phyloP scores from a whole-genome alignment of 1,139 yeast genomes.

The Pichia sp. region DNA sequence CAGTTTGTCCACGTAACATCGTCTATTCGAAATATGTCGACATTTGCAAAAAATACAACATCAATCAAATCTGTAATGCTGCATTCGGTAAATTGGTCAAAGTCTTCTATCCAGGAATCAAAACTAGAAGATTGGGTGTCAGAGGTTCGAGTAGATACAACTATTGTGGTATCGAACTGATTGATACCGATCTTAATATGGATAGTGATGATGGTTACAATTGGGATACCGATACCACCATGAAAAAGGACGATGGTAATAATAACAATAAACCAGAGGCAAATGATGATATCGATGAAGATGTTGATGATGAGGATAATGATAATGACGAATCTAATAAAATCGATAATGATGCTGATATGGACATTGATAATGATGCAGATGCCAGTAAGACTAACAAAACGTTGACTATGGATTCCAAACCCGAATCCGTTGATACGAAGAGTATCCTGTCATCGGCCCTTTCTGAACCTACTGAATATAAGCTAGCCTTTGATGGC shows the following conservation, averaged over 20 bases:
- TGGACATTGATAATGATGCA: not conserved
- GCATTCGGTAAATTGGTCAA: conserved; percentile 84
- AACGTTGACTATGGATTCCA: too few species aligned
- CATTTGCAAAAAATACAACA: conserved; percentile 61
- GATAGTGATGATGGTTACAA: not conserved
- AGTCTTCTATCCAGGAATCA: conserved; percentile 67
- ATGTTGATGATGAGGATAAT: not conserved
- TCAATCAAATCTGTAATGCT: conserved; percentile 82
- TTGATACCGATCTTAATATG: conserved; percentile 37
- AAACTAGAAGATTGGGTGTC: conserved; percentile 83
- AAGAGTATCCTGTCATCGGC: too few species aligned
- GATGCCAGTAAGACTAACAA: too few species aligned
- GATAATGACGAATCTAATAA: not conserved
- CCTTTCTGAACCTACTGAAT: too few species aligned
- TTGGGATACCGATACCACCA: not conserved
- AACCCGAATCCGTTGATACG: too few species aligned
- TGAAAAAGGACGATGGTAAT: not conserved
- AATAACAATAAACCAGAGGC: not conserved
- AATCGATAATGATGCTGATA: not conserved
- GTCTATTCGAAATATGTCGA: conserved; percentile 80
- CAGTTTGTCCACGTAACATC: conserved; percentile 80
- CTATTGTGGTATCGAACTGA: conserved; percentile 77
- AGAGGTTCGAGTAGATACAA: conserved; percentile 90
- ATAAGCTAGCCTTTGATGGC: conserved; percentile 5
- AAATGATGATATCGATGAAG: not conserved